phyloP scores from a whole-genome alignment of 2,329 filamentous ascomycete species.

The Lachnellula willkommii region DNA sequence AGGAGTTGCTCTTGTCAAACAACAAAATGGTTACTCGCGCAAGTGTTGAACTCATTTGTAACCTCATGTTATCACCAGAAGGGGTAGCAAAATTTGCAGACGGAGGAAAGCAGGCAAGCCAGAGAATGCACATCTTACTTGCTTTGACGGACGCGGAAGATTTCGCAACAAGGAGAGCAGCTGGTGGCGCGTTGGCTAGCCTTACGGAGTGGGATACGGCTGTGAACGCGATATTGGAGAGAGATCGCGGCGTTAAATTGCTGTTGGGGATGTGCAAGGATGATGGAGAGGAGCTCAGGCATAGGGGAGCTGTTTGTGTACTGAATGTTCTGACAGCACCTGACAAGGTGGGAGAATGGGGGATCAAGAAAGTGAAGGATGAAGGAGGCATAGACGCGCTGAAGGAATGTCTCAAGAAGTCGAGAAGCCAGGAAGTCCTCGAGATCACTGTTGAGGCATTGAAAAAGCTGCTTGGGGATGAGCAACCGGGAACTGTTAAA shows the following conservation, averaged over 20 bases:
- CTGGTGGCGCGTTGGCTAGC: constrained; percentile 82
- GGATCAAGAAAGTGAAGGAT: constrained; percentile 53
- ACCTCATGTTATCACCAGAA: constrained; percentile 67
- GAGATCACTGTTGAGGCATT: constrained; percentile 66
- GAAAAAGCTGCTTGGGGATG: constrained; percentile 42
- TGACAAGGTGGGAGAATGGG: constrained; percentile 58
- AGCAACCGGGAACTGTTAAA: constrained; percentile 9
- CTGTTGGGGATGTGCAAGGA: constrained; percentile 77
- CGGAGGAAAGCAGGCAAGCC: constrained; percentile 58
- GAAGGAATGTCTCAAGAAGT: constrained; percentile 64
- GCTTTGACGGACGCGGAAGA: constrained; percentile 87
- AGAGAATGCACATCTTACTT: constrained; percentile 75
- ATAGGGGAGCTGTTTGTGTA: constrained; percentile 70
- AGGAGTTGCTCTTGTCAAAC: constrained; percentile 74
- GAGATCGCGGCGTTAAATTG: constrained; percentile 68
- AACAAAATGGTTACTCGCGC: constrained; percentile 76
- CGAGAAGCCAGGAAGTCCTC: constrained; percentile 63
- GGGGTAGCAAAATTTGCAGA: constrained; percentile 67
- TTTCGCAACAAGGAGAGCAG: constrained; percentile 69
- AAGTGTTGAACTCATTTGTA: constrained; percentile 84
- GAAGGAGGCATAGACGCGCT: constrained; percentile 62
- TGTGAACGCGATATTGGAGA: constrained; percentile 63
- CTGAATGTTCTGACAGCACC: constrained; percentile 66
- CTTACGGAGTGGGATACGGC: constrained; percentile 74
- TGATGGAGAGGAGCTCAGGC: constrained; percentile 60